Evolutionary conservation across 257 asterid species (phyloP), one percentile per base, ranked within the genome.

Genomic region (Lavandula angustifolia): DNA sequence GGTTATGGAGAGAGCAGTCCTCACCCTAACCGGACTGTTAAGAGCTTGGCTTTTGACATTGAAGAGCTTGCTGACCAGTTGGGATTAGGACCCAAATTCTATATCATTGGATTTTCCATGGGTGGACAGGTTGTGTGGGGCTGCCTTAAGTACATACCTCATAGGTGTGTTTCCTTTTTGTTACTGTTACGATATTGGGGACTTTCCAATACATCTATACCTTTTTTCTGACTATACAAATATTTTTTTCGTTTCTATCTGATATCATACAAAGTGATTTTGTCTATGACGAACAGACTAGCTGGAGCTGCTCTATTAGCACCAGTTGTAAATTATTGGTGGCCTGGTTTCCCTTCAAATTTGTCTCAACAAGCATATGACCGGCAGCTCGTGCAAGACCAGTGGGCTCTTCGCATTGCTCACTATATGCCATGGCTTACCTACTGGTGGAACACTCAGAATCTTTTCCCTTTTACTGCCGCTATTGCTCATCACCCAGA

Each of bases 1-100:
- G 98, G 98, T 68, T 92, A 92, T 77, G 97, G 97, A 42, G 94
- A 92, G 80, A 92, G 98, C 67, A 96, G 85, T 68, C 96, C 95
- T 66, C 74, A 86, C 73, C 92, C 95, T 10, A 71, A 63, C 11
- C 81, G 82, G 35, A 83, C 95, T 11, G 59, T 79, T 37, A 71
- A 78, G 79, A 87, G 90, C 76, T 76, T 81, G 63, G 89, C 96
- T 40, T 65, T 63, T 2, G 98, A 92, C 51, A 71, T 92, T 11
- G 95, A 87, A 63, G 88, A 89, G 76, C 88, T 92, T 55, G 98
- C 96, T 50, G 98, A 92, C 80, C 80, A 80, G 62, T 76, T 92
- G 80, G 96, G 81, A 29, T 76, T 92, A 49, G 96, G 97, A 47
- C 61, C 88, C 61, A 89, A 82, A 62, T 89, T 92, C 72, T 82